Base-by-base conservation (phyloP, 2,329 filamentous ascomycete genomes). In the Fusarium transvaalense region DNA sequence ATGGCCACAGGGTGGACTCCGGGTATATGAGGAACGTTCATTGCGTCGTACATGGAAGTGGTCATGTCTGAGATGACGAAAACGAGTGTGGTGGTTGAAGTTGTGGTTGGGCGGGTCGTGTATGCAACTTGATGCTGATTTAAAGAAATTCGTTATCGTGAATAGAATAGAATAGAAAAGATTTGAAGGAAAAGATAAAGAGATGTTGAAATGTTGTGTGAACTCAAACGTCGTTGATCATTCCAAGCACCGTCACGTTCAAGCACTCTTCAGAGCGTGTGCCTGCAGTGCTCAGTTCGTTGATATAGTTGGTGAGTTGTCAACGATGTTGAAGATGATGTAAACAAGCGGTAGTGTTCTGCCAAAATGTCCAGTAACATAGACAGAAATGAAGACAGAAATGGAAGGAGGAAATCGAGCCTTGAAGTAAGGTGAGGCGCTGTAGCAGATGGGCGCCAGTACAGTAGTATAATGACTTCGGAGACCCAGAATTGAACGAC, bases 1-100 rank as follows among this genome's bases (percentile, higher is more conserved):
- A 93, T 91, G 76, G 82, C 79, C 63, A 84, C 78, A 31, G 83
- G 82, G 64, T 83, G 83, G 51, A 81, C 78, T 65, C 80, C 80
- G 32, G 82, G 75, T 61, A 82, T 78, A 61, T 81, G 78, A 41
- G 80, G 76, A 55, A 81, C 77, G 65, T 79, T 81, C 75, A 82
- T 80, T 64, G 78, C 77, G 71, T 83, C 76, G 73, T 78, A 80
- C 37, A 76, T 66, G 48, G 80, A 79, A 38, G 78, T 74, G 62
- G 78, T 82, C 79, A 83, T 82, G 57, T 74, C 77, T 66, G 58
- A 56, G 37, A 38, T 61, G 53, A 55, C 32, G 34, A 35, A 35
- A 43, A 56, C 13, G 42, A 56, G 38, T 41, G 38, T 52, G 43
- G 43, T 41, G 17, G 23, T 61, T 37, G 35, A 34, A 6, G 51